Evolutionary conservation across 2,329 filamentous ascomycete genomes (phyloP).

Genomic region (Ophiostoma tasmaniense): DNA sequence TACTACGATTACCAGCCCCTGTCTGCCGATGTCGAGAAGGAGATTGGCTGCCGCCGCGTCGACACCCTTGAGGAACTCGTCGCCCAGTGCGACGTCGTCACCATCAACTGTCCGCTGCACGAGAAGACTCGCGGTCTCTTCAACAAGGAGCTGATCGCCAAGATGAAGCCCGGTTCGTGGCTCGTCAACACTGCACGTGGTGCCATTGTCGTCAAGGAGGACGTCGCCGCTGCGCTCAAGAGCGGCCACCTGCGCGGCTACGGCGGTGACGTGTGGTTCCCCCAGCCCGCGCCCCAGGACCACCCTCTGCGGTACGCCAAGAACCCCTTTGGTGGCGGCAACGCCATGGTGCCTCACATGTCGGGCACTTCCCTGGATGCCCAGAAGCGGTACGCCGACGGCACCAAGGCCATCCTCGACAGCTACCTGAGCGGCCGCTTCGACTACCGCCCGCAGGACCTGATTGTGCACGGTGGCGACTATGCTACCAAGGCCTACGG

Average conservation of each 20-base stretch:
- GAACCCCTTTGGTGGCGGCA: constrained; percentile 93
- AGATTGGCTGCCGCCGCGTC: constrained; percentile 90
- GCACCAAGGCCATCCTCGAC: constrained; percentile 81
- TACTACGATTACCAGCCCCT: constrained; percentile 99
- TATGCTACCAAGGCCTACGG: constrained; percentile 95
- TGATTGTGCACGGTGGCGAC: constrained; percentile 83
- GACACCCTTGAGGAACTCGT: constrained; percentile 88
- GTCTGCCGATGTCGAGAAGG: constrained; percentile 73
- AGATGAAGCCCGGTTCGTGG: constrained; percentile 99
- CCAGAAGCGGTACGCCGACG: constrained; percentile 82
- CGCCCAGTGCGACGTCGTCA: constrained; percentile 89
- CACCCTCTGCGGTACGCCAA: constrained; percentile 87
- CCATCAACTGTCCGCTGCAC: constrained; percentile 98
- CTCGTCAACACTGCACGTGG: constrained; percentile 98
- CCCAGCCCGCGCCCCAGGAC: constrained; percentile 88
- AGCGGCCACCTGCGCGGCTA: constrained; percentile 84
- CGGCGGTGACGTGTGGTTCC: constrained; percentile 91
- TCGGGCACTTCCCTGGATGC: constrained; percentile 97
- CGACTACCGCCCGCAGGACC: constrained; percentile 83
- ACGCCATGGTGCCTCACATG: constrained; percentile 99
- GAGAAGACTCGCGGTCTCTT: constrained; percentile 95
- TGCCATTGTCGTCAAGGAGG: constrained; percentile 98
- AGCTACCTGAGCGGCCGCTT: constrained; percentile 81
- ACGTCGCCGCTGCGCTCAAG: constrained; percentile 89
- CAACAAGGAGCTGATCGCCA: constrained; percentile 92